Evolutionary conservation across 371 early-diverging fungal species (phyloP), one percentile per base, ranked within the genome.

Genomic region (Choanephora cucurbitarum): DNA sequence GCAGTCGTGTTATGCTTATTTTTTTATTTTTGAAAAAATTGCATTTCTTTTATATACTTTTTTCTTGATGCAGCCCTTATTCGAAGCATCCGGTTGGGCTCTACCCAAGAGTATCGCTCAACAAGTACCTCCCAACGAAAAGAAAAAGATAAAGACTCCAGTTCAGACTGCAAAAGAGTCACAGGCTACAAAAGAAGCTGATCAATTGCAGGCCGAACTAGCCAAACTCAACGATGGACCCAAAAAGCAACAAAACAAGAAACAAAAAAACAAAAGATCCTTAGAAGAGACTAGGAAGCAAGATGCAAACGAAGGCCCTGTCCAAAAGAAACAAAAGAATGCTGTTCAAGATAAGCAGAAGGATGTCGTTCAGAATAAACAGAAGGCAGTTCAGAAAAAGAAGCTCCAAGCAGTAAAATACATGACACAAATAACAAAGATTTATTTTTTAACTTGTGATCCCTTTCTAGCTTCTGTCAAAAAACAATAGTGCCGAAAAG

Each of bases 71-170:
- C 65, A 72, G 49, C 62, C 66, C 15, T 52, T 75, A 18, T 75
- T 75, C 51, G 66, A 70, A 45, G 60, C 73, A 0, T 59, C 66
- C n/a, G 73, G 73, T 10, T 75, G 76, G 76, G 57, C 68, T 13
- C 39, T 75, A 24, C 74, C 74, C 8, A 61, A 63, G 28, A 59
- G 50, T 31, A 67, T 69, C 23, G 69, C 61, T 17, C 42, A 28
- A 33, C 39, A 52, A 23, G 57, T 58, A 18, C 40, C 19, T 28
- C 45, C 50, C 4, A 53, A 60, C 13, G 24, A 49, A 23, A 60
- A 51, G 19, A 59, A 59, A 41, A 53, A 52, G 37, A 48, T 40
- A 34, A 33, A 15, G 14, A 24, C 46, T n/a, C 53, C 52, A 11
- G 37, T 41, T 5, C 53, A 40, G 22, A 48, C 21, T n/a, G 37